These are phyloP conservation scores for Backusella circina DNA, from an alignment of 192 early-diverging fungal genomes.

Conservation along the genomic window DNA sequence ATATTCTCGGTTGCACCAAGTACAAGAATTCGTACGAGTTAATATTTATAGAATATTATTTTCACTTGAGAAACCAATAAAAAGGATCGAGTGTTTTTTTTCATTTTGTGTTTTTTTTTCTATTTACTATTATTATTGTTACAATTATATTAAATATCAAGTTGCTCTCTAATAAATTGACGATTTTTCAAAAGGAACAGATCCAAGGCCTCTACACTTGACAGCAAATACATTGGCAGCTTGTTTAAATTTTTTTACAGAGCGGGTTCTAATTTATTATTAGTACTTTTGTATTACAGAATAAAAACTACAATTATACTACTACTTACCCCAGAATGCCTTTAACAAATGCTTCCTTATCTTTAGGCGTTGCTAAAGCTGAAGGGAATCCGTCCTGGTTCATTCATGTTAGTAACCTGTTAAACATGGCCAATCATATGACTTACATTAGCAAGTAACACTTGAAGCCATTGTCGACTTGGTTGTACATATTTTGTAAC, in stretches of 20 bases:
- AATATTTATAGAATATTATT: neutral
- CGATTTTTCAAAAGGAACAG: constrained; percentile 37
- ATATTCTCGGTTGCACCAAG: neutral
- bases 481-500: constrained; percentile 36
- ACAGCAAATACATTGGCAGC: constrained; percentile 39
- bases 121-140: neutral
- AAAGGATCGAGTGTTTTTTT: neutral
- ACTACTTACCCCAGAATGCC: constrained; percentile 46
- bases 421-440: neutral
- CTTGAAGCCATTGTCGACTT: constrained; percentile 43
- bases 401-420: neutral
- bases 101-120: too few relatives aligned
- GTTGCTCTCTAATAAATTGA: constrained; percentile 1
- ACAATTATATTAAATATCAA: neutral
- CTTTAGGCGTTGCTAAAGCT: constrained; percentile 35
- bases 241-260: constrained; percentile 43
- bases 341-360: constrained; percentile 49
- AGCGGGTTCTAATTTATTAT: constrained; percentile 36
- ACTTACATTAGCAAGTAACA: constrained; percentile 40
- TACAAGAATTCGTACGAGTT: neutral
- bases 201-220: constrained; percentile 45
- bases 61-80: neutral
- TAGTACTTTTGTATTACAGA: neutral
- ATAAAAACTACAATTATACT: neutral
- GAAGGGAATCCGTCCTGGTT: constrained; percentile 50